Base-by-base conservation (phyloP, 805 yeast species). In the Candida sanyiensis region DNA sequence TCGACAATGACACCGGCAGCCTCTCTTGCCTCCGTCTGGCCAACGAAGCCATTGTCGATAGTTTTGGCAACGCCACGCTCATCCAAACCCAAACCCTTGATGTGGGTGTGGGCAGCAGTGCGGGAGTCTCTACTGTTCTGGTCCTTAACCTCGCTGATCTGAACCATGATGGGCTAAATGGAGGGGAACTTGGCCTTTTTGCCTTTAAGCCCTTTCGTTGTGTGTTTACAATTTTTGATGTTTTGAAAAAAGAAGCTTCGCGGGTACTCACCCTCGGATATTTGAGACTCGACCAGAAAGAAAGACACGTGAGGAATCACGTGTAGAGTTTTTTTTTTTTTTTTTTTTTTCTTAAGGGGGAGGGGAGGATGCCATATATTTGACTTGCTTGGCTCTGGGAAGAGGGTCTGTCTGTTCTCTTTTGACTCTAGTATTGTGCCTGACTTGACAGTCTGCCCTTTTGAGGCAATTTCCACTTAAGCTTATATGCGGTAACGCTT, bases 1-100 rank as follows among this genome's bases (percentile, higher is more conserved):
- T 93, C 97, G 28, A 90, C 95, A 46, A 93, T 75, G 39, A 93
- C 82, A 47, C 98, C 98, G 57, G 96, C 88, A 0, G 97, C 97
- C 64, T 81, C 89, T 61, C 93, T 70, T 11, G 84, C 85, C 45
- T 75, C 81, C 4, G 68, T 61, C 54, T 79, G 86, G 32, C 86
- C 86, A 32, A 79, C 81, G 50, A 79, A 79, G 17, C 97, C 97
- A 37, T 93, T 95, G 54, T 89, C 96, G 28, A 81, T 74, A 33
- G 73, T 73, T 49, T 83, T 83, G 23, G 97, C 96, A 27, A 72
- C 62, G 27, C 97, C 95, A 45, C 74, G 79, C 50, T 89, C 97
- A 58, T 90, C 96, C 35, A 90, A 69, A 3, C 98, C 98, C 15
- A 90, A 73, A 2, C 97, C 97, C 54, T 82, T 83, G 70, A 90